These are phyloP conservation scores for Pseudozyma pruni DNA, from an alignment of 1,284 basidiomycete species.

Conservation along the genomic window DNA sequence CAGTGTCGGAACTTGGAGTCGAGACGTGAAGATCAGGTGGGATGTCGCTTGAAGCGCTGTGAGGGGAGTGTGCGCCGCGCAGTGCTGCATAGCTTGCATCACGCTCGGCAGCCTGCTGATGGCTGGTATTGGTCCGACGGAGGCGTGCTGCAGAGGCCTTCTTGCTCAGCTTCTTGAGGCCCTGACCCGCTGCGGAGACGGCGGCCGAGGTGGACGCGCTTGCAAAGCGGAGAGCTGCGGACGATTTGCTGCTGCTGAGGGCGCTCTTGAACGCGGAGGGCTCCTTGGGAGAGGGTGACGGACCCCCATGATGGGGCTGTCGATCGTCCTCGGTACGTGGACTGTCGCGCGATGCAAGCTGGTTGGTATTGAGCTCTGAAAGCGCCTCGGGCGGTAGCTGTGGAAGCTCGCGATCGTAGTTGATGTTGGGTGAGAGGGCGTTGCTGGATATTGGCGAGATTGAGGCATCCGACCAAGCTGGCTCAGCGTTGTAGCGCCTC, in stretches of 20 bases:
- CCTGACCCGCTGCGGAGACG: constrained; percentile 43
- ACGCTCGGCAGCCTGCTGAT: constrained; percentile 25
- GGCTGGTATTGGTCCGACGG: constrained; percentile 21
- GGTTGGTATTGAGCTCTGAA: constrained; percentile 14
- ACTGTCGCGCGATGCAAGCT: constrained; percentile 5
- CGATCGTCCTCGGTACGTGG: constrained; percentile 32
- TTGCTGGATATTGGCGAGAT: constrained; percentile 22
- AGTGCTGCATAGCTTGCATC: constrained; percentile 26
- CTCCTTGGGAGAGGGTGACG: background rate
- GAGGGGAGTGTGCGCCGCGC: constrained; percentile 3
- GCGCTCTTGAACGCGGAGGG: background rate
- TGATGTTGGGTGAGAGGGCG: constrained; percentile 27
- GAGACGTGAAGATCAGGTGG: background rate
- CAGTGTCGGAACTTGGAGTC: background rate
- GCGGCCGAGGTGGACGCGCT: constrained; percentile 43
- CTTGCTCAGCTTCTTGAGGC: constrained; percentile 54
- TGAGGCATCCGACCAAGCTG: constrained; percentile 24
- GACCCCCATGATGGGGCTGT: constrained; percentile 22
- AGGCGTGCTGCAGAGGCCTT: constrained; percentile 45
- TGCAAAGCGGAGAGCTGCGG: constrained; percentile 34
- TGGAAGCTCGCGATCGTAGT: constrained; percentile 39
- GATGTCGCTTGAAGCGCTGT: background rate
- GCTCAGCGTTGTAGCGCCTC: constrained; percentile 12
- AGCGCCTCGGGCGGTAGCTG: constrained; percentile 36
- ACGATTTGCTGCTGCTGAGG: constrained; percentile 9